A percentile compares a stretch with the other conserved stretches of the same genome.
These are phyloP conservation scores for Zychaea mexicana DNA, from an alignment of 371 early-diverging fungal species.

Conservation along the genomic window DNA sequence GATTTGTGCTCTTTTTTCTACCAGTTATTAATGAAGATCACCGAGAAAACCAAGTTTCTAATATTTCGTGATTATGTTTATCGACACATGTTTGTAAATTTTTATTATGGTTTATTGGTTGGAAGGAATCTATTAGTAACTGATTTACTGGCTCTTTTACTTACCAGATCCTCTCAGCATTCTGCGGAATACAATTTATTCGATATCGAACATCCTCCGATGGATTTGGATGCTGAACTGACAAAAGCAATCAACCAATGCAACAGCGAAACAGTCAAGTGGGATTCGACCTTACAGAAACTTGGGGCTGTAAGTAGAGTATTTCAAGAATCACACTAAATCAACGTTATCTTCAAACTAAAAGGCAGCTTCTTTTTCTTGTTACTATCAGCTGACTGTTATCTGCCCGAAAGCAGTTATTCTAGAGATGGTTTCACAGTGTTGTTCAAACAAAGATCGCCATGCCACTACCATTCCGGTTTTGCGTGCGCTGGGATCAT, in stretches of 20 bases:
- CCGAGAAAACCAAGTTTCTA: neutral
- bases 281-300: constrained; percentile 2
- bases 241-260: constrained; percentile 9
- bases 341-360: too few species aligned
- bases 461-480: constrained; percentile 25
- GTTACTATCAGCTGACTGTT: constrained; percentile 21
- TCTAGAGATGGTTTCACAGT: constrained; percentile 9
- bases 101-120: neutral
- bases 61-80: constrained; percentile 10
- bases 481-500: constrained; percentile 11
- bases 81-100: neutral
- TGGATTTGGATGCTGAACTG: constrained; percentile 8
- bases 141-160: neutral
- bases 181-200: constrained; percentile 4
- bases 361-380: too few species aligned
- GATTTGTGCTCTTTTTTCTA: constrained; percentile 2
- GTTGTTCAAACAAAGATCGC: constrained; percentile 22
- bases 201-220: neutral
- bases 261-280: neutral
- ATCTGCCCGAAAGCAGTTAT: constrained; percentile 28
- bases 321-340: too few species aligned
- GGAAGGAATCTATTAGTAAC: too few species aligned
- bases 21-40: neutral
- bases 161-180: neutral
- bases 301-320: constrained; percentile 6